Percentiles rank a stretch among this genome's conserved stretches.
phyloP scores from a whole-genome alignment of 2,329 filamentous ascomycete species.

The Diaporthe citrichinensis region DNA sequence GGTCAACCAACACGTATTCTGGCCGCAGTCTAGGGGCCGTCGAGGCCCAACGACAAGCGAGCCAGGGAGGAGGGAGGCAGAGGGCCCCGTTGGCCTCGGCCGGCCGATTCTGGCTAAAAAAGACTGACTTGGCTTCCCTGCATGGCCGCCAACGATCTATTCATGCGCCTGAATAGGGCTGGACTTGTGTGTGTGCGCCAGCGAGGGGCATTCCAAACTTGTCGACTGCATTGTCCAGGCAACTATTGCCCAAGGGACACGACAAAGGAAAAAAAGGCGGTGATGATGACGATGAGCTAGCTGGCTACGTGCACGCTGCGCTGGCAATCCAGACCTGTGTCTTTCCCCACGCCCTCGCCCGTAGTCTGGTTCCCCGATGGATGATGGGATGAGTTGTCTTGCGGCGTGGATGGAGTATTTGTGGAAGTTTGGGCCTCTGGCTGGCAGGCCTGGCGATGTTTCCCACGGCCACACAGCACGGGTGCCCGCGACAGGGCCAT shows the following conservation, averaged over 20 bases:
- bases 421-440: constrained; percentile 7
- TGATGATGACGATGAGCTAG: constrained; percentile 36
- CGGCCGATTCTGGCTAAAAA: constrained; percentile 17
- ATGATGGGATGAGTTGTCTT: constrained; percentile 6
- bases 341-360: background rate
- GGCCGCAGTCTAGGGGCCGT: constrained; percentile 12
- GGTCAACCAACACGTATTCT: constrained; percentile 6
- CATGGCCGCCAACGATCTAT: background rate
- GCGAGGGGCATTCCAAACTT: constrained; percentile 1
- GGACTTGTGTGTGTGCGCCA: constrained; percentile 2
- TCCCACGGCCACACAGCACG: background rate
- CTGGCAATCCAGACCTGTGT: constrained; percentile 18
- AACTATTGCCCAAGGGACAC: background rate
- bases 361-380: background rate
- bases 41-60: constrained; percentile 25
- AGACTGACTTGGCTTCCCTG: constrained; percentile 18
- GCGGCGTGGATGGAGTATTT: constrained; percentile 10
- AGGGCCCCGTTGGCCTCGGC: constrained; percentile 20
- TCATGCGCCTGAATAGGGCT: constrained; percentile 32
- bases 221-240: background rate
- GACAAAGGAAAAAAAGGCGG: constrained; percentile 5
- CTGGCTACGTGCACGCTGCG: constrained; percentile 28
- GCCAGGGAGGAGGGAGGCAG: background rate
- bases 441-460: constrained; percentile 7
- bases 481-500: background rate